Percentiles rank a stretch among this genome's conserved stretches.
Conservation (phyloP, 345 rosid genomes). For the Syzygium jambos region DNA sequence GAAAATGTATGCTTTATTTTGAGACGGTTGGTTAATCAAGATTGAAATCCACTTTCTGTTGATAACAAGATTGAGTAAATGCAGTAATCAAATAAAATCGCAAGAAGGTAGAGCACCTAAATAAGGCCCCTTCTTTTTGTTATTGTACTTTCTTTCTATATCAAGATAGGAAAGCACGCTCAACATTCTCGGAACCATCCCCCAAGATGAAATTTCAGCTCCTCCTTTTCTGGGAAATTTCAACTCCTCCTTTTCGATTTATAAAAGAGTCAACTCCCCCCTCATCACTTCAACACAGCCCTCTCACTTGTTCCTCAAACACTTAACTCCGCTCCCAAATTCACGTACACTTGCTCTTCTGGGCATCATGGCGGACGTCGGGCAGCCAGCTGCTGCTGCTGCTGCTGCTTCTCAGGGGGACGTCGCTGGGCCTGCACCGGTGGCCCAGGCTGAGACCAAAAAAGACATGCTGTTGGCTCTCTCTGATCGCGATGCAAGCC, state of each 20-base stretch:
- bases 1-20: background rate
- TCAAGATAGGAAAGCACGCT: background rate
- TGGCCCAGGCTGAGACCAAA: background rate
- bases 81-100: background rate
- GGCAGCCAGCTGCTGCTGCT: background rate
- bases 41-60: background rate
- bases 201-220: background rate
- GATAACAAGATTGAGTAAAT: background rate
- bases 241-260: background rate
- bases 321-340: background rate
- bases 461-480: background rate
- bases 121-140: background rate
- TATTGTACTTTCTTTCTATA: background rate
- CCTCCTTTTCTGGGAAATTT: background rate
- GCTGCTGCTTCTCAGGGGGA: background rate
- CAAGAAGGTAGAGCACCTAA: background rate
- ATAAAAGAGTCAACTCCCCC: background rate
- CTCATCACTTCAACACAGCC: background rate
- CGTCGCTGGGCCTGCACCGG: background rate
- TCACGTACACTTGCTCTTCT: background rate
- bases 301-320: background rate
- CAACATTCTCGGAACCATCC: background rate
- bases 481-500: background rate
- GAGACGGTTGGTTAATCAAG: background rate
- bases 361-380: background rate